Evolutionary conservation across 2,329 filamentous ascomycete species (phyloP), one percentile per base, ranked within the genome.

Genomic region (Amauroascus niger): DNA sequence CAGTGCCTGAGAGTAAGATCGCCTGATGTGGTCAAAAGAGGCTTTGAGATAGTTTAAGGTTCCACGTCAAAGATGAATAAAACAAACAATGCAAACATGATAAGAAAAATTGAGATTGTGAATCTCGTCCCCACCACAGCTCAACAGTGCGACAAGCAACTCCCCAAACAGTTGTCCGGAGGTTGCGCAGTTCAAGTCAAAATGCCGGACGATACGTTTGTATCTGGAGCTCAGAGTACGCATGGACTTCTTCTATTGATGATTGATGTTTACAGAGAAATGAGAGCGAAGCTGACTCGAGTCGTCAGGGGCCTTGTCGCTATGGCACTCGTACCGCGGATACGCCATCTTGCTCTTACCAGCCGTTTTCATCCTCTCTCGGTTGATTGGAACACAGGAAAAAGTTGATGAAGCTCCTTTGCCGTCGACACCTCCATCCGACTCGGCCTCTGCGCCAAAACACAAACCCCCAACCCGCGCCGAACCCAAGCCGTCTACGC

Each of bases 311-410:
- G 35, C 33, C 6, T 33, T 58, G 16, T 58, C 54, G 24, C 18
- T 58, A 16, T 58, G 56, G 56, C 56, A 58, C 46, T 35, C 53
- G 4, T 58, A 58, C 22, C 45, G 56, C 13, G 46, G 43, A 6
- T 56, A 54, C 24, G 39, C 47, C 30, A 40, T 58, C 5, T 28
- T 49, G 14, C 20, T 51, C 13, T 8, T 52, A 14, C 39, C 49
- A 14, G 37, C 32, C 18, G 44, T 41, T 30, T 33, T 45, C 28
- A 35, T 57, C 8, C 14, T 54, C 28, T 47, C 50, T 16, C 40
- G 45, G 16, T 16, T 52, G 39, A 41, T 54, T 22, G 2, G 35
- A 41, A n/a, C 18, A 6, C 26, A 43, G 7, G 22, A 46, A 5
- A 22, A 44, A 24, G 11, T 20, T 16, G n/a, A 4, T 6, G 26